Percentiles rank a stretch among this genome's conserved stretches.
These are phyloP conservation scores for Ophiognomonia clavigignenti-juglandacearum DNA, from an alignment of 2,329 filamentous ascomycete genomes.

Conservation along the genomic window DNA sequence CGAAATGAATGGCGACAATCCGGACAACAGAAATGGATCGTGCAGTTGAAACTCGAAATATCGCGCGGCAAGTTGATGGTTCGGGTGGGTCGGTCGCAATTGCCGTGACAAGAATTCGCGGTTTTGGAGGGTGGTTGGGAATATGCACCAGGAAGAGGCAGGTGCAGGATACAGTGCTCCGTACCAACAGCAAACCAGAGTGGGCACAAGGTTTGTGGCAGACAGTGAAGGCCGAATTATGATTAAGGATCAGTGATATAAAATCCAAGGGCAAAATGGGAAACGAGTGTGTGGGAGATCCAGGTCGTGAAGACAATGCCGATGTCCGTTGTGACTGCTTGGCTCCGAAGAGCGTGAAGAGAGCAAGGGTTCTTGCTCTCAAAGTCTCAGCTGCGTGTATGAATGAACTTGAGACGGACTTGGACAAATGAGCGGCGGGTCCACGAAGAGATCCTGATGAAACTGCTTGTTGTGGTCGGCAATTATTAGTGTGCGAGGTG, in stretches of 20 bases:
- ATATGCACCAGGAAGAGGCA: conserved; percentile 6
- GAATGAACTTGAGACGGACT: background rate
- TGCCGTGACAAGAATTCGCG: conserved; percentile 10
- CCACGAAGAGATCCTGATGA: background rate
- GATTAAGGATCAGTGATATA: background rate
- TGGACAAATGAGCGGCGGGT: conserved; percentile 10
- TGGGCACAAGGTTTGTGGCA: too few species aligned
- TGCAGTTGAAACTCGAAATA: too few species aligned
- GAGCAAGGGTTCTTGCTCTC: too few species aligned
- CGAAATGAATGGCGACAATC: conserved; percentile 1
- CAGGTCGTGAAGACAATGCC: background rate
- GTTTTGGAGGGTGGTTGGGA: conserved; percentile 1
- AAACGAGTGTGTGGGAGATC: background rate
- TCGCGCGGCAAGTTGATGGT: too few species aligned
- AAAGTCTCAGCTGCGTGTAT: conserved; percentile 3
- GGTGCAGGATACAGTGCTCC: too few species aligned
- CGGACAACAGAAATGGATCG: too few species aligned
- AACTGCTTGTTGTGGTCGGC: too few species aligned
- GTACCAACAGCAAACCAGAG: background rate
- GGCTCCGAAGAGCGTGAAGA: too few species aligned
- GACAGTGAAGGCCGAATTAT: too few species aligned
- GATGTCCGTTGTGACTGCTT: too few species aligned
- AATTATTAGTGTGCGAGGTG: too few species aligned
- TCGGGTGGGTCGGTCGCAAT: conserved; percentile 6
- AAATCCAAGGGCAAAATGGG: background rate